Base-by-base conservation (phyloP, 129 eudicot species). In the Helichrysum umbraculigerum region DNA sequence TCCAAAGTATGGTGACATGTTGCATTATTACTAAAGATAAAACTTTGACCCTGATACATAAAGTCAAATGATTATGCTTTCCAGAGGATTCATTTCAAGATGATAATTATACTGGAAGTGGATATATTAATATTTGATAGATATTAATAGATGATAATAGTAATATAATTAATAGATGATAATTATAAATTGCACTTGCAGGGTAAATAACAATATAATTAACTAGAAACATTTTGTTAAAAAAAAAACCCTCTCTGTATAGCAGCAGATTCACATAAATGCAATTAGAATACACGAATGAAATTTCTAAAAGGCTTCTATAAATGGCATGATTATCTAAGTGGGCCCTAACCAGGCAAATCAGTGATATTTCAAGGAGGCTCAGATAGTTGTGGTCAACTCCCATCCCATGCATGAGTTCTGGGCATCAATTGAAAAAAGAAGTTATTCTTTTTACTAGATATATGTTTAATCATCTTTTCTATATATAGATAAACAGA, bases 351-450 rank as follows among this genome's bases (percentile, higher is more conserved):
- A 47, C 74, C 28, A 12, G 74, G 28, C 16, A 70, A 22, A 19
- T 25, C 60, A 47, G 5, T 47, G 25, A 22, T 52, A 44, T 66
- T 76, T 51, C 47, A 64, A 70, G 39, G 21, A 61, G 42, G 66
- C 65, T 62, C 65, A 71, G 20, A 41, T 78, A 22, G 66, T 34
- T 44, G 52, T 11, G 39, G 83, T 72, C 74, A 72, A 79, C 68
- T 64, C 61, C 56, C 52, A 72, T 64, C 61, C 56, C 52, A 72
- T 35, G 56, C 81, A 68, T 25, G 25, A 57, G 60, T 58, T 41
- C 37, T 68, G 75, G 61, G 35, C 37, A 50, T 5, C 20, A 56
- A 14, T 65, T 50, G 79, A 52, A 75, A 62, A 7, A 6, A 10
- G 15, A 63, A 47, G 59, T 34, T 64, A 75, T 75, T 75, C 63